Base-by-base conservation (phyloP, 495 filamentous ascomycete species). In the Aspergillus bertholletiae region DNA sequence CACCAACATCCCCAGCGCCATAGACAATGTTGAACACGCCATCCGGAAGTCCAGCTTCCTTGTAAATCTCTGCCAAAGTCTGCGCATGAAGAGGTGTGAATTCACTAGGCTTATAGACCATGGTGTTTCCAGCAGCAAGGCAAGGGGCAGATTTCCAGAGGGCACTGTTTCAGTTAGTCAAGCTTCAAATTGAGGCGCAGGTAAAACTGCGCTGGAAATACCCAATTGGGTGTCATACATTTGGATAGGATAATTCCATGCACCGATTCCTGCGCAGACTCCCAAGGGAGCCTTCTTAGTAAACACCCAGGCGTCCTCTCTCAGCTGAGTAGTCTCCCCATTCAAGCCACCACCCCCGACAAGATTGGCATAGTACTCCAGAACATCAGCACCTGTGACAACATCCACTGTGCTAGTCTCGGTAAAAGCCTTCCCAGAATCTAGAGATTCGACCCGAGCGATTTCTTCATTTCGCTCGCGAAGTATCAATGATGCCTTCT, bases 61-160 rank as follows among this genome's bases (percentile, higher is more conserved):
- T 78, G 65, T 86, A 89, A 49, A 92, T 80, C 59, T 86, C 75
- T 11, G 87, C 89, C 7, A 90, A 79, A 28, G 78, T 80, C 39
- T 84, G 78, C 30, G 74, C 87, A 60, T 91, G 88, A 17, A 92
- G 72, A 3, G 88, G 86, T 22, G 89, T 92, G 66, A 83, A 84
- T 75, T 94, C 89, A 61, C 85, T 89, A 24, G 89, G 85, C 58
- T 94, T 94, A 72, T 92, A 92, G 48, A 94, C 80, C 87, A 94
- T 90, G 57, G 85, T 88, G 62, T 94, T 94, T 23, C 89, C 89
- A 3, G 89, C 89, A 9, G 88, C 87, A 15, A 94, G 78, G 53
- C 88, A 91, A 5, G 89, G 87, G 13, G 87, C 88, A 4, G 86
- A 88, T 67, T 94, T 94, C 89, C 89, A 92, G 0, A 92, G 78